These are phyloP conservation scores for Saccharomycopsis fermentans DNA, from an alignment of 805 yeast species.

Conservation along the genomic window DNA sequence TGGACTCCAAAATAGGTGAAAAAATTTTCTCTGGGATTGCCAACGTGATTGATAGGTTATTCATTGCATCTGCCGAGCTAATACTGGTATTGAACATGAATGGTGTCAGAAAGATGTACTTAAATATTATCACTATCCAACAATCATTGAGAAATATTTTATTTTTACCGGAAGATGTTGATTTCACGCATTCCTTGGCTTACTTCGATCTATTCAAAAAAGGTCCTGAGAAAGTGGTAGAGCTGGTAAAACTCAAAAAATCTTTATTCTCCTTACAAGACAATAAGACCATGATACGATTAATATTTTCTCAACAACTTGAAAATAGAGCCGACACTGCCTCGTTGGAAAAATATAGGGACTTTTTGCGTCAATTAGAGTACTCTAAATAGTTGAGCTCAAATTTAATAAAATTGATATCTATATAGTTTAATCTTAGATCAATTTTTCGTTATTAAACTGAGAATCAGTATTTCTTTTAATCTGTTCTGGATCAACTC, in stretches of 20 bases:
- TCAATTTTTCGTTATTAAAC: too few relatives aligned
- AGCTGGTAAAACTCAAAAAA: conserved; percentile 28
- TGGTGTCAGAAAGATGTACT: conserved; percentile 49
- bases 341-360: not conserved
- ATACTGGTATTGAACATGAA: conserved; percentile 41
- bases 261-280: conserved; percentile 35
- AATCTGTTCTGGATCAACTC: too few relatives aligned
- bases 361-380: not conserved
- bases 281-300: conserved; percentile 39
- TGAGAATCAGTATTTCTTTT: too few relatives aligned
- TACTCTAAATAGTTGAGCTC: not conserved
- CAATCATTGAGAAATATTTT: conserved; percentile 57
- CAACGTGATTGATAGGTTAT: conserved; percentile 37
- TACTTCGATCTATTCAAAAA: conserved; percentile 48
- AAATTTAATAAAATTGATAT: not conserved
- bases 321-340: not conserved
- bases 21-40: conserved; percentile 40
- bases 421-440: too few relatives aligned
- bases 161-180: conserved; percentile 40
- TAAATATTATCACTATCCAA: conserved; percentile 56
- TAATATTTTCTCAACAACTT: conserved; percentile 26
- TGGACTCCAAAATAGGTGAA: conserved; percentile 24
- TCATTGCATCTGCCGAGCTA: conserved; percentile 42
- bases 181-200: conserved; percentile 40
- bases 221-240: conserved; percentile 38